Conservation (phyloP, 1,284 basidiomycete genomes). For the Ceratobasidium sp. region DNA sequence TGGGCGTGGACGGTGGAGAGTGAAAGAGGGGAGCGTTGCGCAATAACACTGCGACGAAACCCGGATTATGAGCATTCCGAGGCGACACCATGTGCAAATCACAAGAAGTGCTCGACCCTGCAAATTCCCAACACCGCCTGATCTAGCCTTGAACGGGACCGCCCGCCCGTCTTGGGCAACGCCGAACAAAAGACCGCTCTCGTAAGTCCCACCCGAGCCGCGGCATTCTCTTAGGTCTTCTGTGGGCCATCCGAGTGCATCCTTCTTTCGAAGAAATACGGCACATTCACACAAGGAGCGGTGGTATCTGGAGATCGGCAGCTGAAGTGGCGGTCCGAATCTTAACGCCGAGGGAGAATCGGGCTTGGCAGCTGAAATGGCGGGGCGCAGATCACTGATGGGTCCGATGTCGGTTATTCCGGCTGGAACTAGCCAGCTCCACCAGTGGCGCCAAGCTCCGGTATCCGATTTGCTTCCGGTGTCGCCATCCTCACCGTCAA, state of each 20-base stretch:
- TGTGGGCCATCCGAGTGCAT: neutral
- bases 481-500: conserved; percentile 29
- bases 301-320: neutral
- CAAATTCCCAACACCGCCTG: neutral
- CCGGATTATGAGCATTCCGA: conserved; percentile 29
- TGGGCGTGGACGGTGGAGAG: conserved; percentile 1
- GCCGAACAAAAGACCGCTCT: no score
- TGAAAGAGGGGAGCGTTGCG: conserved; percentile 26
- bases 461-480: conserved; percentile 39
- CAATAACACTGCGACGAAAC: neutral
- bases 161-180: neutral
- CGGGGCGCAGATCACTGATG: neutral
- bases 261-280: no score
- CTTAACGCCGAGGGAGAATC: neutral
- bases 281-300: neutral
- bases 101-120: conserved; percentile 4
- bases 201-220: no score
- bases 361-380: neutral
- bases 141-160: conserved; percentile 7
- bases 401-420: neutral
- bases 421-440: neutral
- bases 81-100: conserved; percentile 18
- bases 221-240: no score
- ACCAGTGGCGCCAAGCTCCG: conserved; percentile 3
- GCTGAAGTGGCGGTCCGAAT: neutral